phyloP scores from a whole-genome alignment of 1,284 basidiomycete species.

The Phenoliferia sp. region DNA sequence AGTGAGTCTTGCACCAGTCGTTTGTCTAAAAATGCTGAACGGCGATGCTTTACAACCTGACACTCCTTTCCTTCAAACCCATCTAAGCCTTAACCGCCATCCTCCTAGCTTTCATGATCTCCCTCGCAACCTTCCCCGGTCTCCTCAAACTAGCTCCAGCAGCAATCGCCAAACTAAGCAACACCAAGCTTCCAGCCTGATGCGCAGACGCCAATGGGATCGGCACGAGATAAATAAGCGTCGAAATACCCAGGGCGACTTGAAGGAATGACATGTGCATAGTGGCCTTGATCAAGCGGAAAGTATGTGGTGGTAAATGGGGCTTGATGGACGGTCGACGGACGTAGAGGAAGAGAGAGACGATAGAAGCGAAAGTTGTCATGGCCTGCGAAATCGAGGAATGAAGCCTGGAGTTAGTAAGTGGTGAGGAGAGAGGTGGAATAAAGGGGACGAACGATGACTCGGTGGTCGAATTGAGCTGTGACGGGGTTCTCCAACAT shows the following conservation, averaged over 20 bases:
- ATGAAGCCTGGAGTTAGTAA: constrained; percentile 17
- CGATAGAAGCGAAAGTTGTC: constrained; percentile 68
- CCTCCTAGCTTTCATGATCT: constrained; percentile 15
- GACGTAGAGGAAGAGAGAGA: constrained; percentile 58
- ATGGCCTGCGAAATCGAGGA: constrained; percentile 58
- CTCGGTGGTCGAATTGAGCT: constrained; percentile 92
- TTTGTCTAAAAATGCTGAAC: too few relatives aligned
- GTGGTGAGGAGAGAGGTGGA: constrained; percentile 7
- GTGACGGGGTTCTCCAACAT: constrained; percentile 96
- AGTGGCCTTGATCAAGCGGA: constrained; percentile 59
- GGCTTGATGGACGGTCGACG: constrained; percentile 53
- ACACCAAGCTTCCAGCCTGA: constrained; percentile 85
- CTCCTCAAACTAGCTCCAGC: constrained; percentile 26
- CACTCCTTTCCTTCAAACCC: too few relatives aligned
- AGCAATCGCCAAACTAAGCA: constrained; percentile 80
- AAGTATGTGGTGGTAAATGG: constrained; percentile 62
- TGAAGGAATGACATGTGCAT: constrained; percentile 83
- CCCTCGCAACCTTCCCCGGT: constrained; percentile 17
- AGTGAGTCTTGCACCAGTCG: too few relatives aligned
- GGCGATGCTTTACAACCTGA: too few relatives aligned
- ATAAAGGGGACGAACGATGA: constrained; percentile 58
- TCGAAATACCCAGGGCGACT: constrained; percentile 82
- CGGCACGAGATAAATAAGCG: constrained; percentile 89
- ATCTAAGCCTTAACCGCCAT: background rate
- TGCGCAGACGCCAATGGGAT: constrained; percentile 86